Conservation (phyloP, 805 yeast species). For the Wickerhamiella cacticola region DNA sequence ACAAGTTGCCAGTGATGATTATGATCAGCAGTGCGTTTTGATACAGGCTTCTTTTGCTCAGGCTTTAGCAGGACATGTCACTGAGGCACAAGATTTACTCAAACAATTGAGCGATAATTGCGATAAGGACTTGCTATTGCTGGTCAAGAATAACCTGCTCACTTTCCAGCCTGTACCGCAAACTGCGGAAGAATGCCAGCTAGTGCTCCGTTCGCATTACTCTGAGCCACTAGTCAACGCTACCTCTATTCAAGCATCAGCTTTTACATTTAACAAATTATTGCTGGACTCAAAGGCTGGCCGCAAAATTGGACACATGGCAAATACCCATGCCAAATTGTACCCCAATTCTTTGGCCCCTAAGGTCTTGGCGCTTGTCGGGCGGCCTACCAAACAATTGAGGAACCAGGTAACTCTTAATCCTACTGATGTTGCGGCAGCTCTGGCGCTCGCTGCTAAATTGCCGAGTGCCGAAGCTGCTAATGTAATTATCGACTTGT, state of each 20-base stretch:
- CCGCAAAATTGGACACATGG: constrained; percentile 18
- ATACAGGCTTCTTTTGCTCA: constrained; percentile 49
- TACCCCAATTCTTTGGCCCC: constrained; percentile 20
- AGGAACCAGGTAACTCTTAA: constrained; percentile 7
- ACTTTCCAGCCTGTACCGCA: constrained; percentile 10
- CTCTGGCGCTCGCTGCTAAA: constrained; percentile 25
- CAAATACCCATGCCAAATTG: constrained; percentile 17
- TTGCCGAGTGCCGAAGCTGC: not conserved
- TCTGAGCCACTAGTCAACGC: constrained; percentile 8
- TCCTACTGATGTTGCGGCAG: constrained; percentile 23
- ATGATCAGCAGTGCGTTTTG: constrained; percentile 39
- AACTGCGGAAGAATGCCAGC: constrained; percentile 14
- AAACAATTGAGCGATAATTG: constrained; percentile 27
- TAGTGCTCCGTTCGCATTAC: constrained; percentile 16
- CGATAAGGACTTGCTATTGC: constrained; percentile 34
- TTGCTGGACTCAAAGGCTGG: constrained; percentile 32
- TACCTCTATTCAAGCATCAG: constrained; percentile 26
- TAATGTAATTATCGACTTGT: constrained; percentile 1
- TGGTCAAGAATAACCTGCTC: constrained; percentile 36
- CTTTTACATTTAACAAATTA: constrained; percentile 33
- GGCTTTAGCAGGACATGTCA: constrained; percentile 30
- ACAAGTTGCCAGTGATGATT: constrained; percentile 31
- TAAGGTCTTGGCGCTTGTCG: constrained; percentile 9
- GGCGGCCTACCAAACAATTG: not conserved
- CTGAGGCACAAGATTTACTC: constrained; percentile 33